These are phyloP conservation scores for Astrephomene gubernaculifera DNA, from an alignment of 139 green algal genomes.

Conservation along the genomic window DNA sequence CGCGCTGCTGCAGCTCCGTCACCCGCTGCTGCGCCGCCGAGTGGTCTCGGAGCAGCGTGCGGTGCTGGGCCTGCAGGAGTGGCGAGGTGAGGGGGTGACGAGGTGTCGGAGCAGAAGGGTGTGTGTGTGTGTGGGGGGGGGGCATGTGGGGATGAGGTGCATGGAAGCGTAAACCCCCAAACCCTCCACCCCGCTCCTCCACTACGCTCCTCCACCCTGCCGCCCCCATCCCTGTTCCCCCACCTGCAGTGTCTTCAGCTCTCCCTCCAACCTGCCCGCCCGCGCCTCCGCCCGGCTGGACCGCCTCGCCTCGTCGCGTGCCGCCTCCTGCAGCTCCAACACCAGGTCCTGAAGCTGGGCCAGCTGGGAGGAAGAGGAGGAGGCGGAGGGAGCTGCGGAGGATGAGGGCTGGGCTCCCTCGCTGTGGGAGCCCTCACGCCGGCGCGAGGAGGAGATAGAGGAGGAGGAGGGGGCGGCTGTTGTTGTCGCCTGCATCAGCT, in stretches of 20 bases:
- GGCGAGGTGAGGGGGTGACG: not conserved
- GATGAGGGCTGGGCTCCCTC: too few species aligned
- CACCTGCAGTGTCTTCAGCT: constrained; percentile 59
- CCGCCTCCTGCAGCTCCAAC: constrained; percentile 43
- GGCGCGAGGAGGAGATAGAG: too few species aligned
- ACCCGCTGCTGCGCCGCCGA: not conserved
- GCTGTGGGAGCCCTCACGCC: too few species aligned
- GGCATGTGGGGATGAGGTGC: too few species aligned
- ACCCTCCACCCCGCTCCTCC: too few species aligned
- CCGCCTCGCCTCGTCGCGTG: constrained; percentile 2
- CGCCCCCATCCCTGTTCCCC: constrained; percentile 32
- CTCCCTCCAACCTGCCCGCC: constrained; percentile 51
- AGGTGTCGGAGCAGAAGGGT: too few species aligned
- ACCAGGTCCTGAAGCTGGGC: constrained; percentile 19
- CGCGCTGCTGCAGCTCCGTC: not conserved
- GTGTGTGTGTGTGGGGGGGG: too few species aligned
- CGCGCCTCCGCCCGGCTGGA: constrained; percentile 40
- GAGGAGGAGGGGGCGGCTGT: too few species aligned
- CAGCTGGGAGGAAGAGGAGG: too few species aligned
- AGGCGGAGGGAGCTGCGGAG: too few species aligned
- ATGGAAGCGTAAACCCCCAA: too few species aligned
- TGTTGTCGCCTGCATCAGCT: not conserved
- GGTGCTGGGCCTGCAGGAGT: constrained; percentile 2
- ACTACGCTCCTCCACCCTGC: too few species aligned
- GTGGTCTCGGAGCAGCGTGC: not conserved